These are phyloP conservation scores for Stropharia rugosoannulata DNA, from an alignment of 768 basidiomycete genomes.

Conservation along the genomic window DNA sequence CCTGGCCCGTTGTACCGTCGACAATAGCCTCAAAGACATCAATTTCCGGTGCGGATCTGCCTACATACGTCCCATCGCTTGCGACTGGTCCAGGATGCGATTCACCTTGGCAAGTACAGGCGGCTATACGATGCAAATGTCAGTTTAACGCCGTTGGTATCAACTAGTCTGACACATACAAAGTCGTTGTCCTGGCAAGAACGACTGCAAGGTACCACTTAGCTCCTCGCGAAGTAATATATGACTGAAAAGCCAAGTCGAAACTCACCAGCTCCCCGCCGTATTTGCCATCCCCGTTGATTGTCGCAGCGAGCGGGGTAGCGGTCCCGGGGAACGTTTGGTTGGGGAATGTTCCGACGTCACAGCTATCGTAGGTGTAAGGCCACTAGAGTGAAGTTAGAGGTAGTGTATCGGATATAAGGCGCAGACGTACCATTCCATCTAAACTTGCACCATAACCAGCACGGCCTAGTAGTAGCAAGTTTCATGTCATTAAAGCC, in stretches of 20 bases:
- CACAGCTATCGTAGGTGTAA: slow-evolving; percentile 73
- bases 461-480: slow-evolving; percentile 48
- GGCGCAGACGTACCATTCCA: slow-evolving; percentile 48
- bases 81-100: slow-evolving; percentile 41
- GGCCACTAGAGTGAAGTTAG: slow-evolving; percentile 49
- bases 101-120: slow-evolving; percentile 43
- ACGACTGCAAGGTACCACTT: slow-evolving; percentile 43
- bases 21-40: slow-evolving; percentile 52
- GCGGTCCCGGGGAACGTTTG: slow-evolving; percentile 66
- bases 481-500: slow-evolving; percentile 31
- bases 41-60: slow-evolving; percentile 70
- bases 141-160: neutral
- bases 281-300: slow-evolving; percentile 41
- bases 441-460: slow-evolving; percentile 74
- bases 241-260: neutral
- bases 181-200: slow-evolving; percentile 62
- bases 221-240: neutral
- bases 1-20: slow-evolving; percentile 24
- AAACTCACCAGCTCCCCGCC: slow-evolving; percentile 35
- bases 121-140: slow-evolving; percentile 17
- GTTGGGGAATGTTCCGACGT: slow-evolving; percentile 78
- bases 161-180: slow-evolving; percentile 19
- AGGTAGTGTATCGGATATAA: neutral
- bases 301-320: slow-evolving; percentile 47
- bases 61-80: slow-evolving; percentile 54